Conservation (phyloP, 164 flowering plant species). For the Berberis vulgaris region DNA sequence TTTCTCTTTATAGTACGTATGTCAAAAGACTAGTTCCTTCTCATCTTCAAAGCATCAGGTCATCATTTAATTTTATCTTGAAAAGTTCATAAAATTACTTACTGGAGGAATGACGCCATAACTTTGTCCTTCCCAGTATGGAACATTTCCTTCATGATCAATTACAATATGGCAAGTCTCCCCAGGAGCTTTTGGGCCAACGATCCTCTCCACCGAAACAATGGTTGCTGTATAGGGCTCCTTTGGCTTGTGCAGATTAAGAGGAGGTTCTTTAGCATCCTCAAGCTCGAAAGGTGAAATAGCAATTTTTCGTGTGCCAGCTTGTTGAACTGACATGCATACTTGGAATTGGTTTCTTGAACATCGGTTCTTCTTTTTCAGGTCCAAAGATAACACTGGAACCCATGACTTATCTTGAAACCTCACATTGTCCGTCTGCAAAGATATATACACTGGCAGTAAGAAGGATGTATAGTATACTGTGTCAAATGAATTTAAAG, state of each 20-base stretch:
- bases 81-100: constrained; percentile 22
- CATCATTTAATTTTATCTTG: too few species aligned
- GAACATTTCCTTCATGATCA: constrained; percentile 94
- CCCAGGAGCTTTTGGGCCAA: constrained; percentile 95
- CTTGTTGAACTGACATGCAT: constrained; percentile 84
- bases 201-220: constrained; percentile 92
- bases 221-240: constrained; percentile 90
- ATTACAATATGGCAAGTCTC: constrained; percentile 98
- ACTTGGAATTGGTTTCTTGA: constrained; percentile 24
- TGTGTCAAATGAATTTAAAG: too few species aligned
- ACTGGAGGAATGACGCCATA: constrained; percentile 97
- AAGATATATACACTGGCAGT: neutral
- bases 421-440: constrained; percentile 48
- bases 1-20: too few species aligned
- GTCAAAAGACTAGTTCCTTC: too few species aligned
- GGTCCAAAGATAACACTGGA: constrained; percentile 25
- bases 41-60: too few species aligned
- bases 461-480: too few species aligned
- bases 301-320: constrained; percentile 49
- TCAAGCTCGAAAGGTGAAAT: constrained; percentile 80
- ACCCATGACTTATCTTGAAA: constrained; percentile 51
- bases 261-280: constrained; percentile 83
- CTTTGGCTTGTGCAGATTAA: constrained; percentile 73
- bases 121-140: constrained; percentile 99
- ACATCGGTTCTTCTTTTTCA: constrained; percentile 21